phyloP scores from a whole-genome alignment of 768 basidiomycete genomes.

The Suillus subaureus region DNA sequence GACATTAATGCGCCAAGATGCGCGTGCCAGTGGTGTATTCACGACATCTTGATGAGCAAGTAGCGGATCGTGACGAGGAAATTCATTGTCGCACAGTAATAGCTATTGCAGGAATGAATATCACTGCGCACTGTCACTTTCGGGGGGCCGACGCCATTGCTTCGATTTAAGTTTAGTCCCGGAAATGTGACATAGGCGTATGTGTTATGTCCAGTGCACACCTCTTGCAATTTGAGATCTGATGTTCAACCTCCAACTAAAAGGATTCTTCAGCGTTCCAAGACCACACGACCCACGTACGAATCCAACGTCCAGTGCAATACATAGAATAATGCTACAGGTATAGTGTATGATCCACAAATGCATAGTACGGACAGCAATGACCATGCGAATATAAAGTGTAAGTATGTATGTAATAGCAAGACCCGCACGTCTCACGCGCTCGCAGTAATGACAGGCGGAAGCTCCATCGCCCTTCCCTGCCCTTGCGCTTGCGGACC shows the following conservation, averaged over 20 bases:
- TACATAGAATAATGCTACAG: slow-evolving; percentile 34
- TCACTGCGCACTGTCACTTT: too few relatives aligned
- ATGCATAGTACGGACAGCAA: slow-evolving; percentile 1
- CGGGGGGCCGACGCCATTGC: too few relatives aligned
- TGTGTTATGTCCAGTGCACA: too few relatives aligned
- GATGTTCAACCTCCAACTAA: too few relatives aligned
- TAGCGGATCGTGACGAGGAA: too few relatives aligned
- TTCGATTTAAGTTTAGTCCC: too few relatives aligned
- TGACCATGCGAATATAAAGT: slow-evolving; percentile 12
- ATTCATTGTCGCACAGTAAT: too few relatives aligned
- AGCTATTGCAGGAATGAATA: too few relatives aligned
- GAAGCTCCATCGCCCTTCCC: slow-evolving; percentile 26
- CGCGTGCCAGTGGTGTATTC: background rate
- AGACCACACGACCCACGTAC: background rate
- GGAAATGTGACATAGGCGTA: too few relatives aligned
- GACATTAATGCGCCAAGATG: background rate
- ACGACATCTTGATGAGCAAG: too few relatives aligned
- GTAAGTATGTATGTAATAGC: slow-evolving; percentile 7
- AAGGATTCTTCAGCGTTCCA: background rate
- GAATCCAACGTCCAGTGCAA: background rate
- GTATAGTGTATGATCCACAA: slow-evolving; percentile 30
- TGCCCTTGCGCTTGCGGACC: slow-evolving; percentile 32
- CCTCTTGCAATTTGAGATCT: too few relatives aligned
- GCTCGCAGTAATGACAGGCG: slow-evolving; percentile 39
- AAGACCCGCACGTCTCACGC: slow-evolving; percentile 29